Evolutionary conservation across 2,329 filamentous ascomycete genomes (phyloP).

Genomic region (Fusarium acutatum): DNA sequence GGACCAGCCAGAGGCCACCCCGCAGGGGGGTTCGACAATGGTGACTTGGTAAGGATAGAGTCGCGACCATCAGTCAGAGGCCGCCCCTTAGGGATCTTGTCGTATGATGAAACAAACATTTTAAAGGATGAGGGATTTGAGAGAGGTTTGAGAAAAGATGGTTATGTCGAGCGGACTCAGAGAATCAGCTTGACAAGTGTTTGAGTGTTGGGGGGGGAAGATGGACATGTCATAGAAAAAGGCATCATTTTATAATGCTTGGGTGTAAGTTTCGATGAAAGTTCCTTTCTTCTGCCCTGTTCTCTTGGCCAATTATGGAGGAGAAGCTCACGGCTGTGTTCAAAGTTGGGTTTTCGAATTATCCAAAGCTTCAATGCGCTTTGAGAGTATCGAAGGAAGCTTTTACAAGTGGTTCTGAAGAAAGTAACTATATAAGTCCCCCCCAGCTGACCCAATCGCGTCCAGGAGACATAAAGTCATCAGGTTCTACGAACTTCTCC

Average conservation of each 20-base stretch:
- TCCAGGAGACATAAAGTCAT: not conserved
- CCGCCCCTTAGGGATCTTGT: not conserved
- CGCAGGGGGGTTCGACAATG: not conserved
- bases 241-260: not conserved
- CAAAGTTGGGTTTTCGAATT: not conserved
- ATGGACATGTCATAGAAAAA: not conserved
- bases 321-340: not conserved
- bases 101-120: rapidly evolving
- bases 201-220: not conserved
- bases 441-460: not conserved
- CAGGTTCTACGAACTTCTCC: not conserved
- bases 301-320: not conserved
- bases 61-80: not conserved
- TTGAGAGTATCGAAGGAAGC: not conserved
- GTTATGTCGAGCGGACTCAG: not conserved
- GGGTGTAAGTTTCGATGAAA: not conserved
- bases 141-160: not conserved
- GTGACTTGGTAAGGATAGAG: not conserved
- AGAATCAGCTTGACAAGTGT: not conserved
- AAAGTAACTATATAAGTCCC: not conserved
- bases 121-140: too few relatives aligned
- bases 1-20: not conserved
- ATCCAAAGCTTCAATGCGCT: not conserved
- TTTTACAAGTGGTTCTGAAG: not conserved
- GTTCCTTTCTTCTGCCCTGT: not conserved